Evolutionary conservation across 352 stramenopile genomes (phyloP), one percentile per base, ranked within the genome.

Genomic region (Pythium monospermum): DNA sequence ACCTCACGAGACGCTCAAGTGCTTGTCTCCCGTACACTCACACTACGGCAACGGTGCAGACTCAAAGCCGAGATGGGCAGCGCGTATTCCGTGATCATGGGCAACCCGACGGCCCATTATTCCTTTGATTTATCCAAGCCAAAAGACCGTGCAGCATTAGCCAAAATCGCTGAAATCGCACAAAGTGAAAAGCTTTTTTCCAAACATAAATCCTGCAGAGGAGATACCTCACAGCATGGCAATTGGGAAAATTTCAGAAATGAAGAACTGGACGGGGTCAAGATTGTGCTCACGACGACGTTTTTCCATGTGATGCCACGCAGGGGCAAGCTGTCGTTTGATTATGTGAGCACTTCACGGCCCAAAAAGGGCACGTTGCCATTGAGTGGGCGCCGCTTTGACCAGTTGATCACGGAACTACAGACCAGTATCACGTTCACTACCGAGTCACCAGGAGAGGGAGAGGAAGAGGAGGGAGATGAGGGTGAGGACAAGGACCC

Each of bases 171-270:
- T 0, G 85, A 95, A 53, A 68, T 93, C 7, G 86, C 85, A 35
- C 75, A 95, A 43, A 74, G 70, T 42, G 83, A 96, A 49, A 91
- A 92, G 56, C 62, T 85, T 10, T 90, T 90, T 35, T 87, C 74
- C 3, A 78, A 69, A 40, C 46, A 69, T 47, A 77, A 65, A 3
- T 87, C 69, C 3, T 58, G 64, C 4, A 68, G 73, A 1, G 57
- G 66, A 8, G 83, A 96, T 39, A 96, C 80, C 19, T 92, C 79
- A 6, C 85, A 97, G 64, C 83, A 96, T 32, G 84, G 83, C 21
- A 94, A 96, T 49, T 96, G 85, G 83, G 78, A 95, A 55, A 96
- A 96, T 57, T 97, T 96, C 45, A 76, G 88, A 36, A 96, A 96
- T 44, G 88, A 96, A 68, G 71, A 71, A 31, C 75, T 94, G 19